A percentile compares a stretch with the other conserved stretches of the same genome.
Evolutionary conservation across 768 basidiomycete genomes (phyloP).

Genomic region (Mrakia hoshinonis): DNA sequence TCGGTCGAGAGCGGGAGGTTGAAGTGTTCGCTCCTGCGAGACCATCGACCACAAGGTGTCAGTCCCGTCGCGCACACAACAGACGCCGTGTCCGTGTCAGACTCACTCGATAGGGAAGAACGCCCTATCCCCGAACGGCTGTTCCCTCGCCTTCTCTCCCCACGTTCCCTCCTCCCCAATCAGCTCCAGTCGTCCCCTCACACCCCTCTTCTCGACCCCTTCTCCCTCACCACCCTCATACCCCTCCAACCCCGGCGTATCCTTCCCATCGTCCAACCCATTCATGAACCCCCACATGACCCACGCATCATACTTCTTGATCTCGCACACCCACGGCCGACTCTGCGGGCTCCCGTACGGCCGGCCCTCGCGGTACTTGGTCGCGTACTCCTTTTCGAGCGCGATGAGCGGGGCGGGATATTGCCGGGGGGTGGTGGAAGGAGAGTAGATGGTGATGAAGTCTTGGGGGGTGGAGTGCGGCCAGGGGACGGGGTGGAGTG

Average conservation of each 20-base stretch:
- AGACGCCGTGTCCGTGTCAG: background rate
- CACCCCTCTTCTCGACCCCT: background rate
- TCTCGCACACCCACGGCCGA: conserved; percentile 19
- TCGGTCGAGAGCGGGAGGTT: conserved; percentile 27
- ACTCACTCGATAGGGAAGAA: conserved; percentile 28
- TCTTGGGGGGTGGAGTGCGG: conserved; percentile 16
- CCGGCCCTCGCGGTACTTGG: background rate
- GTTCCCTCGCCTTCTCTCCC: background rate
- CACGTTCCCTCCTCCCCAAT: conserved; percentile 13
- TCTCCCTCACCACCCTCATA: background rate
- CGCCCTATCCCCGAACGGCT: conserved; percentile 23
- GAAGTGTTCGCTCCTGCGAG: conserved; percentile 21
- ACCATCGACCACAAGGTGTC: too few relatives aligned
- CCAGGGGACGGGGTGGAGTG: conserved; percentile 19
- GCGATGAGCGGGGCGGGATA: conserved; percentile 10
- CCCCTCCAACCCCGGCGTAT: conserved; percentile 8
- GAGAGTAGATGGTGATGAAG: conserved; percentile 18
- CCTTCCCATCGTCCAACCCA: conserved; percentile 26
- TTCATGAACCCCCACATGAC: conserved; percentile 27
- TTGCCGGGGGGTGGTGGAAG: background rate
- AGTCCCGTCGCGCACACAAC: background rate
- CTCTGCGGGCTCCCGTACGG: conserved; percentile 6
- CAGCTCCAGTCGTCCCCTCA: background rate
- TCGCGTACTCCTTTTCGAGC: conserved; percentile 21
- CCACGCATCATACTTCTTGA: conserved; percentile 4